Base-by-base conservation (phyloP, 139 green algal genomes). In the Chlorella vulgaris region DNA sequence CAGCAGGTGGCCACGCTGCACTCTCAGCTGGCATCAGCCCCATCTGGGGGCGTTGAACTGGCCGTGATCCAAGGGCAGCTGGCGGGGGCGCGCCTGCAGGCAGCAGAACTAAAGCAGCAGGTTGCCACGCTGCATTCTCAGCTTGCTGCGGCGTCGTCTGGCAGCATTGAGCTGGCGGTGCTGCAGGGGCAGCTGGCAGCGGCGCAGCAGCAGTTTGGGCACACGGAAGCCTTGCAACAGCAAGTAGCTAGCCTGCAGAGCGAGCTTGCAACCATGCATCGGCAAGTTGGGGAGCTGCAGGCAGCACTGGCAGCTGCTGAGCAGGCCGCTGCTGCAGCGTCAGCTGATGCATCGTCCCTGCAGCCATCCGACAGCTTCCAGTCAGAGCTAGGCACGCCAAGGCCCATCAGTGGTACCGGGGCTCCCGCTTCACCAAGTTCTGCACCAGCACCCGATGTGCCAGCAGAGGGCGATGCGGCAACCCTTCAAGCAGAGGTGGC, bases 401-500 rank as follows among this genome's bases (percentile, higher is more conserved):
- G 50, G 10, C 15, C 69, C 21, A 29, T 3, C 8, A n/a, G 10
- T 7, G 40, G 15, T 53, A 33, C 26, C 33, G 70, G 55, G 1
- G 67, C 76, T 21, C 66, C 76, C 7, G 33, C n/a, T n/a, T 65
- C 60, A 8, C 50, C 60, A 4, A 60, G 47, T 0, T 24, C 76
- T 6, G 42, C 51, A 29, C 38, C 43, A 19, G 55, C 76, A 6
- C 28, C 65, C 26, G 66, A 33, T n/a, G 43, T 8, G 21, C 15
- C 63, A 31, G 36, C 2, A 3, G 50, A 1, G 29, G 58, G 28
- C 2, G 69, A 78, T 53, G 24, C 29, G 10, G 81, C 81, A 2
- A n/a, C 38, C 22, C 68, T 86, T 39, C 40, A 42, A 51, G 77
- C 66, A 4, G 77, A 85, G 71, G 58, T 55, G 18, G 66, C 69